Base-by-base conservation (phyloP, 192 early-diverging fungal species). In the Backusella australiensis region DNA sequence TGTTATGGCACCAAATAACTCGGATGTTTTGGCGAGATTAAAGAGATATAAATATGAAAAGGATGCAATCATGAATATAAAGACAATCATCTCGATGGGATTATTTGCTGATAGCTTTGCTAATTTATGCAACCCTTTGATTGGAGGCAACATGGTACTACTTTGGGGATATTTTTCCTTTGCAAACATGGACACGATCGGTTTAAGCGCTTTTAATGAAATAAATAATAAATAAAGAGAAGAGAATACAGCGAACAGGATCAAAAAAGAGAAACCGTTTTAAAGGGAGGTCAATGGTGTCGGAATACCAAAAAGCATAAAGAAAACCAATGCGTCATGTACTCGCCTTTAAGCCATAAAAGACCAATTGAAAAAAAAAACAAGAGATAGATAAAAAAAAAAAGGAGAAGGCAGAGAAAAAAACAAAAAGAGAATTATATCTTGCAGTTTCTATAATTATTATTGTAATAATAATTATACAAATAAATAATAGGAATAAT, bases 21-120 rank as follows among this genome's bases (percentile, higher is more conserved):
- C 89, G 49, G 91, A 92, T 69, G 89, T 86, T 66, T 87, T 78
- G 53, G 90, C 86, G 4, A 90, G 86, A 75, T 93, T 87, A 81
- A 92, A 90, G 35, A 95, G 85, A 14, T 88, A 89, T 78, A 93
- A 91, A 80, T 94, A 95, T 23, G 87, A 86, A 78, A 90, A 94
- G 14, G 90, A 89, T 34, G 91, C 92, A 35, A 94, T 76, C 49
- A 94, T 84, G 59, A 92, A 79, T 69, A 87, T 88, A 69, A 89
- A 79, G 65, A 88, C 86, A 72, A 95, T 93, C 71, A 87, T 89
- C 82, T 95, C 94, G 76, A 95, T 93, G 56, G 94, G 94, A 81
- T 91, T 90, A 67, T 88, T 87, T 19, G 91, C 86, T 19, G 90
- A 86, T 39, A 78, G 75, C 36, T 78, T 78, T 39, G 89, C 83